Conservation (phyloP, 345 rosid genomes). For the Eucalyptus marginata region DNA sequence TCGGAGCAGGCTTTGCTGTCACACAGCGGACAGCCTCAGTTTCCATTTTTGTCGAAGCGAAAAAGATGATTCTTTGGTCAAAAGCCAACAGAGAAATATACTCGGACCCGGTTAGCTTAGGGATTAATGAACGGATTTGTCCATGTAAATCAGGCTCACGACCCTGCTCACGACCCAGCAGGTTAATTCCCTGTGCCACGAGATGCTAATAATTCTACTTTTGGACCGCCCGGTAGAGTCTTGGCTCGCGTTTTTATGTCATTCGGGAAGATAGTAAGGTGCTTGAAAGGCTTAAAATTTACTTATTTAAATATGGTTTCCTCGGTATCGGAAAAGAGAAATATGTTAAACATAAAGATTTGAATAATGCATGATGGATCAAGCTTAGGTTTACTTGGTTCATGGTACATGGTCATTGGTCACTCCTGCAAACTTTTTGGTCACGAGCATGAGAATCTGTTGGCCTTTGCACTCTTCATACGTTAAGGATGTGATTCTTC, state of each 20-base stretch:
- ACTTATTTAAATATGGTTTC: background rate
- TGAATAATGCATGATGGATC: background rate
- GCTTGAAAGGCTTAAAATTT: background rate
- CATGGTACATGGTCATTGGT: background rate
- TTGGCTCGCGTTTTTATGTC: background rate
- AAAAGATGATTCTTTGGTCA: background rate
- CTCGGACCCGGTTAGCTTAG: background rate
- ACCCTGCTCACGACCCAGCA: background rate
- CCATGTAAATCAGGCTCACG: background rate
- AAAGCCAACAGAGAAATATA: background rate
- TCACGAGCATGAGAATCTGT: background rate
- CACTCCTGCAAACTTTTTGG: background rate
- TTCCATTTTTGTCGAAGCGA: background rate
- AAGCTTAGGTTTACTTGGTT: background rate
- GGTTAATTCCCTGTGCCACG: background rate
- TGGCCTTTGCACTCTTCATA: background rate
- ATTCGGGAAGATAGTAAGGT: background rate
- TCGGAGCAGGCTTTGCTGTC: background rate
- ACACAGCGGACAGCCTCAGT: background rate
- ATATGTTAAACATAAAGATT: background rate
- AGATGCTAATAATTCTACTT: background rate
- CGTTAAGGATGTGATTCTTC: background rate
- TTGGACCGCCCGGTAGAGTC: background rate
- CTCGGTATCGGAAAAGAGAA: background rate
- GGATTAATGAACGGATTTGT: background rate